These are phyloP conservation scores for Diaporthe amygdali DNA, from an alignment of 2,329 filamentous ascomycete species.

Conservation along the genomic window DNA sequence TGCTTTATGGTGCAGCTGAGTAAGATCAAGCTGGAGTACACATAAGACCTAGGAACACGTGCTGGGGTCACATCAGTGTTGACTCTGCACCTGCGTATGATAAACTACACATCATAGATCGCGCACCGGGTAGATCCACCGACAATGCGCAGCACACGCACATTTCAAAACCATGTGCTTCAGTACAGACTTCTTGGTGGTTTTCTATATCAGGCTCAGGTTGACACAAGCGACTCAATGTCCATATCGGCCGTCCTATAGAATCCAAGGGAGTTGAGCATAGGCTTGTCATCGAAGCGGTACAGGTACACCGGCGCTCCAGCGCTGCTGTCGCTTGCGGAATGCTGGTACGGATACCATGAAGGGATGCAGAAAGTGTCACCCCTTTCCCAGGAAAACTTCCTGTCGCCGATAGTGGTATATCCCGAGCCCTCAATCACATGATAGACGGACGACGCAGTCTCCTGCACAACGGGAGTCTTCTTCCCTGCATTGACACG, in stretches of 20 bases:
- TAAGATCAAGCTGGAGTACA: neutral
- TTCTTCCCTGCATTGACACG: slow-evolving; percentile 42
- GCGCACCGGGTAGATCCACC: neutral
- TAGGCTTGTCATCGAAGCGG: slow-evolving; percentile 59
- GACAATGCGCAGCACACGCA: neutral
- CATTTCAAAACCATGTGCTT: neutral
- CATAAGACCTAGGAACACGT: neutral
- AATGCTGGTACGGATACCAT: slow-evolving; percentile 56
- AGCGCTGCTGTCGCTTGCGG: slow-evolving; percentile 36
- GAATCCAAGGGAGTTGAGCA: slow-evolving; percentile 56
- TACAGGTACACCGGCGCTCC: slow-evolving; percentile 52
- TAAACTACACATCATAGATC: neutral
- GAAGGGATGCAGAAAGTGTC: slow-evolving; percentile 62
- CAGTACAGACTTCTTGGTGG: neutral
- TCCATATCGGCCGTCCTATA: slow-evolving; percentile 48
- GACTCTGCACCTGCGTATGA: neutral
- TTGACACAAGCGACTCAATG: slow-evolving; percentile 42
- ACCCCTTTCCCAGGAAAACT: slow-evolving; percentile 49
- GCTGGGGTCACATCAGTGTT: neutral
- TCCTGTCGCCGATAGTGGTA: slow-evolving; percentile 43
- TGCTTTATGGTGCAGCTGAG: neutral
- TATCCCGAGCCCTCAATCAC: slow-evolving; percentile 52
- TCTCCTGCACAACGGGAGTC: slow-evolving; percentile 50
- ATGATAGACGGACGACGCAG: slow-evolving; percentile 58
- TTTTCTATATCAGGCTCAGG: neutral